phyloP scores from a whole-genome alignment of 2,329 filamentous ascomycete species.

The Fusarium sp. region DNA sequence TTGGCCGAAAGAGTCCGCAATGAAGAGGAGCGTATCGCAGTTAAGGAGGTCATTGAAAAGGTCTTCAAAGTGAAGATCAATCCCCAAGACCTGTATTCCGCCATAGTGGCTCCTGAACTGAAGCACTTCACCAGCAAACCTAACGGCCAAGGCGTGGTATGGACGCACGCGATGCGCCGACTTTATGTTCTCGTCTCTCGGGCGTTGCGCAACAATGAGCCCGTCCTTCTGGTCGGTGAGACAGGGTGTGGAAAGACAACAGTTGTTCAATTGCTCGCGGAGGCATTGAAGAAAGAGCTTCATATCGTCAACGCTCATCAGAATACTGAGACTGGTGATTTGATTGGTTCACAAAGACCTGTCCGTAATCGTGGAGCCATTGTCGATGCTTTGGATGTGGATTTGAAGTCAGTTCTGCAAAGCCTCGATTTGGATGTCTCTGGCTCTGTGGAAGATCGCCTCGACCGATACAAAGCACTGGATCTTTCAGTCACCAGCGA shows the following conservation, averaged over 20 bases:
- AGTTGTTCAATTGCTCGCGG: constrained; percentile 90
- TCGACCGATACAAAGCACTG: constrained; percentile 63
- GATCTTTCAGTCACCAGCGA: constrained; percentile 60
- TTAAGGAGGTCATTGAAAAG: constrained; percentile 88
- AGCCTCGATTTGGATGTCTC: constrained; percentile 53
- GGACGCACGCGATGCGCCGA: constrained; percentile 94
- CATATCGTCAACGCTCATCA: constrained; percentile 97
- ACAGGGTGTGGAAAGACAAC: constrained; percentile 99
- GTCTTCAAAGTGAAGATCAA: constrained; percentile 90
- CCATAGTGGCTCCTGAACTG: constrained; percentile 66
- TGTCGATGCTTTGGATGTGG: constrained; percentile 70
- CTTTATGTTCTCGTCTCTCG: constrained; percentile 89
- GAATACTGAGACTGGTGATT: constrained; percentile 95
- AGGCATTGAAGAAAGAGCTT: constrained; percentile 78
- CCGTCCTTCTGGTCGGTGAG: constrained; percentile 92
- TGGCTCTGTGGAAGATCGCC: constrained; percentile 63
- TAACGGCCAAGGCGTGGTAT: constrained; percentile 78
- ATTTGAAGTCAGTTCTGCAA: constrained; percentile 63
- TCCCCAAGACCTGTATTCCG: constrained; percentile 76
- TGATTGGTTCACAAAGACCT: constrained; percentile 94
- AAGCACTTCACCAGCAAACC: constrained; percentile 56
- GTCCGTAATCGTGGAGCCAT: constrained; percentile 85
- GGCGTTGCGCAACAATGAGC: constrained; percentile 90
- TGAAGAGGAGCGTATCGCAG: constrained; percentile 82
- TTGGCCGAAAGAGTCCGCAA: constrained; percentile 95